Evolutionary conservation across 1,284 basidiomycete species (phyloP).

Genomic region (Austroboletus rostrupii): DNA sequence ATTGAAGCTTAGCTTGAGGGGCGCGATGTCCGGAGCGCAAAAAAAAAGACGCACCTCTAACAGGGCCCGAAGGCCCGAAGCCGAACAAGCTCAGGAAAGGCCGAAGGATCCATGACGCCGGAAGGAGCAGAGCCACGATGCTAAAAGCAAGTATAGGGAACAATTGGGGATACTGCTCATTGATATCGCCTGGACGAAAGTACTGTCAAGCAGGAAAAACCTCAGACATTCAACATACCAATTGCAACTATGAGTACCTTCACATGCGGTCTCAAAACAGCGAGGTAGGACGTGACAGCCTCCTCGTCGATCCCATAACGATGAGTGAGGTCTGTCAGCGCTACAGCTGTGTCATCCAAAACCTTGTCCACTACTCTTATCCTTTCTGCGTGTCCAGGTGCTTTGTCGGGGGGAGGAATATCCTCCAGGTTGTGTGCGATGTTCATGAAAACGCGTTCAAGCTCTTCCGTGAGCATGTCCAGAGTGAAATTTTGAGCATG

Average conservation of each 20-base stretch:
- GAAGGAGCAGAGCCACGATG: slow-evolving; percentile 8
- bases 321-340: not conserved
- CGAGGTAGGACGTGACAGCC: not conserved
- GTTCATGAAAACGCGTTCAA: slow-evolving; percentile 4
- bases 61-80: slow-evolving; percentile 15
- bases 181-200: slow-evolving; percentile 11
- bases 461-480: not conserved
- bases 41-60: slow-evolving; percentile 12
- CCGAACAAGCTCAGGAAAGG: slow-evolving; percentile 13
- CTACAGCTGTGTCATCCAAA: not conserved
- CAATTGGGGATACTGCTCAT: slow-evolving; percentile 11
- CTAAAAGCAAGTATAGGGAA: slow-evolving; percentile 6
- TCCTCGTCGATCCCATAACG: slow-evolving; percentile 3
- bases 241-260: slow-evolving; percentile 3
- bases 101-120: slow-evolving; percentile 10
- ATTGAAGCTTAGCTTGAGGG: not conserved
- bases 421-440: not conserved
- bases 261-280: not conserved
- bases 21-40: no score
- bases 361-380: slow-evolving; percentile 3
- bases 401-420: not conserved
- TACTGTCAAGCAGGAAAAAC: no score
- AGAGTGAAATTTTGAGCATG: slow-evolving; percentile 3
- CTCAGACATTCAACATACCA: slow-evolving; percentile 5
- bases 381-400: slow-evolving; percentile 4